These are phyloP conservation scores for Rhizoclosmatium sp. DNA, from an alignment of 192 early-diverging fungal genomes.

Conservation along the genomic window DNA sequence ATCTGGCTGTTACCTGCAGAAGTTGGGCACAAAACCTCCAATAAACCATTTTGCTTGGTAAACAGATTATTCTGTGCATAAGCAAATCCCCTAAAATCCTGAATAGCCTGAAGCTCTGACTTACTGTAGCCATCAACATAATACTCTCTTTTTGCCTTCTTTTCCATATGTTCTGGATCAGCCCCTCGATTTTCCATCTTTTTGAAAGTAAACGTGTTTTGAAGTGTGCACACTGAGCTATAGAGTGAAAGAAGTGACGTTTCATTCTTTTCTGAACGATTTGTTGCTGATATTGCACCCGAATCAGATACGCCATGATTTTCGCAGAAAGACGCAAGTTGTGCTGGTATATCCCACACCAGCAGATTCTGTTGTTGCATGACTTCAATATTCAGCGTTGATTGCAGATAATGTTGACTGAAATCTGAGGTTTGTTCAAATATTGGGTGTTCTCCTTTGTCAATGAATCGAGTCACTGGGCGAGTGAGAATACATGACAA, in stretches of 20 bases:
- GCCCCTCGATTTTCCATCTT: not conserved
- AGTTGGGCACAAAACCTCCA: not conserved
- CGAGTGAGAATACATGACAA: not conserved
- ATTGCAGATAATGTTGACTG: no score
- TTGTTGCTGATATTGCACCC: not conserved
- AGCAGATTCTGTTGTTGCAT: not conserved
- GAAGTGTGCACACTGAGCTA: no score
- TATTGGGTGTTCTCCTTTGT: no score
- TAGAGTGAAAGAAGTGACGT: no score
- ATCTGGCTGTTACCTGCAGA: not conserved
- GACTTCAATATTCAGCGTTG: no score
- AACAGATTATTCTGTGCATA: not conserved
- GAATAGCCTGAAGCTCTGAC: not conserved
- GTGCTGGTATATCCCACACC: not conserved
- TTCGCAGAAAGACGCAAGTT: not conserved
- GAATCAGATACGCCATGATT: not conserved
- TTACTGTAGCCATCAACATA: not conserved
- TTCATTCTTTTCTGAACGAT: not conserved
- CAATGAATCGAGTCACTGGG: not conserved
- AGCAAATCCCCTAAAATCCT: not conserved
- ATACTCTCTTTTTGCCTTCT: not conserved
- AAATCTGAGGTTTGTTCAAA: no score
- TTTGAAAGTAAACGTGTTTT: not conserved
- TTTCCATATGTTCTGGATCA: not conserved
- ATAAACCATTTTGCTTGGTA: not conserved